Base-by-base conservation (phyloP, 2,329 filamentous ascomycete species). In the Penicillium sp. region DNA sequence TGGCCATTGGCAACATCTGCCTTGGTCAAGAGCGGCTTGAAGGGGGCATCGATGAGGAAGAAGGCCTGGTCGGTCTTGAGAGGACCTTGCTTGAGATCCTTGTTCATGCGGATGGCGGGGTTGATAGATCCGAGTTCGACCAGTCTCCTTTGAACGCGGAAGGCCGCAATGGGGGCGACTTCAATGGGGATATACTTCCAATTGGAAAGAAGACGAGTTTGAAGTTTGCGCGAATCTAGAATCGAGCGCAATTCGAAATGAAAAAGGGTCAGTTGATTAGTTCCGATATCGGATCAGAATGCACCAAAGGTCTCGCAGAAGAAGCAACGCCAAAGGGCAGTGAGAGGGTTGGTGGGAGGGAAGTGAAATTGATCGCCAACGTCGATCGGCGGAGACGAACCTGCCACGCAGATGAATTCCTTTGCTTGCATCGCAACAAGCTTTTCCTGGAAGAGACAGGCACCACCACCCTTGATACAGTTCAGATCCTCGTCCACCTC, bases 371-470 rank as follows among this genome's bases (percentile, higher is more conserved):
- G 9, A 18, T 18, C 29, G 9, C 29, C 29, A 32, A 8, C 29
- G 7, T 32, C 29, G 29, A 32, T 32, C 8, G 29, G 29, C 7
- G 11, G 2, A 32, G 11, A 32, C 78, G 62, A 70, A 88, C 84
- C 85, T 48, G 88, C 89, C 49, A 94, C 88, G 61, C 88, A 91
- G 53, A 96, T 78, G 63, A 96, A 95, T 65, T 88, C 87, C 70
- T 83, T 86, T 3, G 89, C 85, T 43, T 86, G 81, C 51, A 88
- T 82, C 4, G 90, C 90, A 4, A 98, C 90, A 33, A 98, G 77
- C 76, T 98, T 98, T 74, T 98, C 93, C 70, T 97, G 93, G 74
- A 95, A 95, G 48, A 97, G 73, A 71, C 93, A 98, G n/a, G 90
- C 93, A 49, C 93, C 93, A 43, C 93, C 93, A 46, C 93, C 93